Evolutionary conservation across 108 stramenopile species (phyloP).

Genomic region (Fistulifera pelliculosa): DNA sequence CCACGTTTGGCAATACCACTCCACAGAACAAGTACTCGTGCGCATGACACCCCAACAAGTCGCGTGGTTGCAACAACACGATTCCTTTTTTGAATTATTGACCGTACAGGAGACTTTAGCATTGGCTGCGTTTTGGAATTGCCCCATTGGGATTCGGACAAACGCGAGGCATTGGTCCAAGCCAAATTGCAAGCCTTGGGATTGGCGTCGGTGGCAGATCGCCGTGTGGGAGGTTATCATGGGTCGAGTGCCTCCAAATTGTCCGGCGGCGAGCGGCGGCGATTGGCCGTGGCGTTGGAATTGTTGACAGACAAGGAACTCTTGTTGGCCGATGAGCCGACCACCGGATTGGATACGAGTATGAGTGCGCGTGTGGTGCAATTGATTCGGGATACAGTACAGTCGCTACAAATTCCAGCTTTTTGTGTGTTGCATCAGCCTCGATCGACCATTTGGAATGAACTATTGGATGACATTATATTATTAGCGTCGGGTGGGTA

Average conservation of each 20-base stretch:
- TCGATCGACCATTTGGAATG: constrained; percentile 55
- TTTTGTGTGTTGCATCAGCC: constrained; percentile 70
- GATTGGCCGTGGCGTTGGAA: constrained; percentile 73
- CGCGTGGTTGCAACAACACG: constrained; percentile 74
- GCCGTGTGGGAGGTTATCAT: constrained; percentile 39
- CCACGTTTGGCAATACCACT: background rate
- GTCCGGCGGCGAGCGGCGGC: constrained; percentile 76
- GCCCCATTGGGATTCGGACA: constrained; percentile 13
- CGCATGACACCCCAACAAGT: constrained; percentile 27
- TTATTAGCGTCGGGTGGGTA: constrained; percentile 64
- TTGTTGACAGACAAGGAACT: constrained; percentile 14
- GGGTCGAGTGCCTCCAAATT: constrained; percentile 26
- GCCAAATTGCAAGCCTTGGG: constrained; percentile 45
- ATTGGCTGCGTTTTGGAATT: constrained; percentile 64
- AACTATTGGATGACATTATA: constrained; percentile 43
- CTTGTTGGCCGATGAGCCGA: constrained; percentile 62
- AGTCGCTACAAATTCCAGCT: constrained; percentile 52
- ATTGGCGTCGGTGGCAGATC: constrained; percentile 36
- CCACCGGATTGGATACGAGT: constrained; percentile 56
- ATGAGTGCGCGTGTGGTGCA: constrained; percentile 54
- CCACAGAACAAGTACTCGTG: background rate
- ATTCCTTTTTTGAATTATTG: constrained; percentile 72
- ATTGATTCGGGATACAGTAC: constrained; percentile 36
- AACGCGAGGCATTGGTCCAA: constrained; percentile 33
- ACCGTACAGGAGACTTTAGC: constrained; percentile 72